These are phyloP conservation scores for Fusarium sambucinum DNA, from an alignment of 2,329 filamentous ascomycete genomes.

Conservation along the genomic window DNA sequence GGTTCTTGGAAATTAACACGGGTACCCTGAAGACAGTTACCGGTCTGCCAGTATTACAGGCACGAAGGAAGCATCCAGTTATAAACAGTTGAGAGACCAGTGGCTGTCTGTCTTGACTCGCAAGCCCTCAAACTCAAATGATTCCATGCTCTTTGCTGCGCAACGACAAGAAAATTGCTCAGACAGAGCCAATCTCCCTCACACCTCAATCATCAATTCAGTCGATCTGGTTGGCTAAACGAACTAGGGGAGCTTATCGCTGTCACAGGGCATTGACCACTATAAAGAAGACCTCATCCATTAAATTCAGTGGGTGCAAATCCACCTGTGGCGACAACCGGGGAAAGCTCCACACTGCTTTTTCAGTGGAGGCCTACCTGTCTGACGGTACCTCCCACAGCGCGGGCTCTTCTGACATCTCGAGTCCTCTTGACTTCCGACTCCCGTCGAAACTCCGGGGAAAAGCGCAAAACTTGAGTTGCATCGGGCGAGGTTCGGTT, in stretches of 20 bases:
- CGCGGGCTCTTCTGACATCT: slow-evolving; percentile 2
- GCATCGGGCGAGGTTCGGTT: background rate
- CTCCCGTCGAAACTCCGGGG: background rate
- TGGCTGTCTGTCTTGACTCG: background rate
- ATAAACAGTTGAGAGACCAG: background rate
- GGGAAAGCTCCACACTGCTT: slow-evolving; percentile 40
- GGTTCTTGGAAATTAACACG: background rate
- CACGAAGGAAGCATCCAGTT: background rate
- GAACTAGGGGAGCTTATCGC: slow-evolving; percentile 4
- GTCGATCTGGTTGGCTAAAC: slow-evolving; percentile 35
- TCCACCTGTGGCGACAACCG: slow-evolving; percentile 25
- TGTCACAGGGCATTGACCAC: slow-evolving; percentile 27
- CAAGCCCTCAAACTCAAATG: background rate
- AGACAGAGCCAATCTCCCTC: slow-evolving; percentile 11
- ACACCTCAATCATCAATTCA: slow-evolving; percentile 7
- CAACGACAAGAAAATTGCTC: background rate
- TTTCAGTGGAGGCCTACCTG: slow-evolving; percentile 39
- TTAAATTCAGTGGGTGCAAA: slow-evolving; percentile 15
- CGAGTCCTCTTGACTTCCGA: slow-evolving; percentile 3
- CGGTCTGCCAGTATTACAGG: too few relatives aligned
- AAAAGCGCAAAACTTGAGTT: background rate
- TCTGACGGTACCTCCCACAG: slow-evolving; percentile 6
- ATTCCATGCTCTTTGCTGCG: background rate
- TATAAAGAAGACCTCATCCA: slow-evolving; percentile 16
- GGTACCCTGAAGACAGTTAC: background rate